Conservation (phyloP, 495 filamentous ascomycete species). For the Penicillium waksmanii region DNA sequence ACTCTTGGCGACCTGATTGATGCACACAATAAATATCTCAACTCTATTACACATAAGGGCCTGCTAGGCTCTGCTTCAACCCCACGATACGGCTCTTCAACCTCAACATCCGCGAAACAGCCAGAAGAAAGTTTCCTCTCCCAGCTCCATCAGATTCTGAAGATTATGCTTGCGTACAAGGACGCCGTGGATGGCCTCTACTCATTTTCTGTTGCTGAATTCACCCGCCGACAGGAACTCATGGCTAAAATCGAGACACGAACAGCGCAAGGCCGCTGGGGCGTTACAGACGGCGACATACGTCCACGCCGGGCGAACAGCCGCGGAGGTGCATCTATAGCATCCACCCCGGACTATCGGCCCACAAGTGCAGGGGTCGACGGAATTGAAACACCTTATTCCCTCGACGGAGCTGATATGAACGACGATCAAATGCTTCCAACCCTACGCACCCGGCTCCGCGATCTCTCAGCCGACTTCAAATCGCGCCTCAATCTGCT, state of each 20-base stretch:
- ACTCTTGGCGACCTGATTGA: conserved; percentile 95
- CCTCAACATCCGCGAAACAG: conserved; percentile 49
- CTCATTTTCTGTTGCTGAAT: conserved; percentile 90
- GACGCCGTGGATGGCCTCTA: conserved; percentile 95
- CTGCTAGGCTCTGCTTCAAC: conserved; percentile 72
- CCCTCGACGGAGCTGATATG: conserved; percentile 37
- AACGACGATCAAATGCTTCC: conserved; percentile 72
- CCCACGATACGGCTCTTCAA: conserved; percentile 41
- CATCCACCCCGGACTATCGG: conserved; percentile 36
- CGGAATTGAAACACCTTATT: conserved; percentile 37
- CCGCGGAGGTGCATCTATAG: conserved; percentile 32
- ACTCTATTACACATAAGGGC: conserved; percentile 94
- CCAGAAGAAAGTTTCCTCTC: conserved; percentile 83
- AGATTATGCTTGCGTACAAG: conserved; percentile 91
- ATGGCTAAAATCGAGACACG: conserved; percentile 71
- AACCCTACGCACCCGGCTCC: conserved; percentile 71
- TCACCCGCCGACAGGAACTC: conserved; percentile 84
- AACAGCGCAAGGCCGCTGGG: conserved; percentile 65
- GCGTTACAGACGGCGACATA: conserved; percentile 60
- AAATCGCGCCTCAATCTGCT: conserved; percentile 73
- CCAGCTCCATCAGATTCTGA: conserved; percentile 89
- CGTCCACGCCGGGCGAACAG: conserved; percentile 31
- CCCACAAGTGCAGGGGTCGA: conserved; percentile 31
- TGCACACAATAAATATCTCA: conserved; percentile 89
- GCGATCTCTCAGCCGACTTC: conserved; percentile 74